These are phyloP conservation scores for Paecilomyces fulvus DNA, from an alignment of 2,329 filamentous ascomycete genomes.

Conservation along the genomic window DNA sequence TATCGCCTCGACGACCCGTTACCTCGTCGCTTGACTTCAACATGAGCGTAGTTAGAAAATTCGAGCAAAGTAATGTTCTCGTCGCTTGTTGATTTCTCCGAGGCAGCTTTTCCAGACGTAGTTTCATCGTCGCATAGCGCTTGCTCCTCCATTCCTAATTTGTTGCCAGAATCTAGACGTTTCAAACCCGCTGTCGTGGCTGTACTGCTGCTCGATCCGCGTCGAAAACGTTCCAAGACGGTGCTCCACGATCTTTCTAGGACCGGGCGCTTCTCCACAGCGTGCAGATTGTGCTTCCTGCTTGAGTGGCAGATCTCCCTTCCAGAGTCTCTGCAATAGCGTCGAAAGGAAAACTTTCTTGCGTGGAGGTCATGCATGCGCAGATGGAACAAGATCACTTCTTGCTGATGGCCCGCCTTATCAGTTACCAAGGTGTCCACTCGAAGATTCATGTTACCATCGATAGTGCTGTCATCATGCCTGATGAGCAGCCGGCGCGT, in stretches of 20 bases:
- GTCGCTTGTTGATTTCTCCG: constrained; percentile 33
- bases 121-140: constrained; percentile 17
- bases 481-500: constrained; percentile 70
- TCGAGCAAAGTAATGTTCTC: constrained; percentile 81
- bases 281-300: constrained; percentile 56
- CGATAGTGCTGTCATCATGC: constrained; percentile 80
- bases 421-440: constrained; percentile 65
- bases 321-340: constrained; percentile 88
- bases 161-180: constrained; percentile 53
- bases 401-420: constrained; percentile 50
- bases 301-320: constrained; percentile 84
- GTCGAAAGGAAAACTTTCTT: constrained; percentile 80
- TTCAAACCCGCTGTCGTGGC: constrained; percentile 37
- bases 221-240: constrained; percentile 47
- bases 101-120: constrained; percentile 1
- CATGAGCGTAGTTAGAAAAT: constrained; percentile 93
- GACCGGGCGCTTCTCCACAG: constrained; percentile 42
- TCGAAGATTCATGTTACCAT: constrained; percentile 95
- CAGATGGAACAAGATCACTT: constrained; percentile 79
- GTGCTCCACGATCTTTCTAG: constrained; percentile 53
- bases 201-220: constrained; percentile 46
- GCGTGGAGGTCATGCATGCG: constrained; percentile 86
- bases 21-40: constrained; percentile 67
- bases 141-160: constrained; percentile 36
- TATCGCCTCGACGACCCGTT: constrained; percentile 64